Base-by-base conservation (phyloP, 164 flowering plant species). In the Piper longum region DNA sequence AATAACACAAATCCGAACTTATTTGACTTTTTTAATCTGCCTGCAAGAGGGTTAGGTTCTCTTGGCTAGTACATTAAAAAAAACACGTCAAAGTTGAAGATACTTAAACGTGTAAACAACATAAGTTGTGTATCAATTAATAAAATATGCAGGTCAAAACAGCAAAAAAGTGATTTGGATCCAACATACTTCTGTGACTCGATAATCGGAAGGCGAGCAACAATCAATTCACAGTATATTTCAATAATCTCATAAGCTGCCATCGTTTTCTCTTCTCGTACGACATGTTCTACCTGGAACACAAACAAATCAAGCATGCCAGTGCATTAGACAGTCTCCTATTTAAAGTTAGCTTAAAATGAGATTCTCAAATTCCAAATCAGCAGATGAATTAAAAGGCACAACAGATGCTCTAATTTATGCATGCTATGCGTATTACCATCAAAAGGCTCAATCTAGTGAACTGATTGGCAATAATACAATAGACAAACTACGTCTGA, bases 171-270 rank as follows among this genome's bases (percentile, higher is more conserved):
- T 41, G 62, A 13, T 4, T 16, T 16, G 14, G 51, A 14, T 45
- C 12, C 43, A 14, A 76, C 97, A 45, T 83, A 95, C 99, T 95
- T 95, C 55, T 95, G 99, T 55, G 99, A 83, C 75, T 95, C 99
- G 54, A 95, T 87, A 52, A 91, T 87, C 13, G 91, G 86, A 83
- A 95, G 69, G 41, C 97, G 99, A 59, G 89, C 88, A 16, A 71
- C 85, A 71, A 95, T 74, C 57, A 87, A 93, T 71, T 95, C 99
- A 65, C 93, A 95, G 64, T 84, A 95, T 63, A 87, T 75, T 74
- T 85, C 88, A 66, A 95, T 64, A 62, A 90, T 83, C 45, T 91
- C 96, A 79, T 83, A 91, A 16, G 97, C 99, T 63, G 89, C 85
- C 80, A 85, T 75, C 40, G 81, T 83, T 79, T 91, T 95, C 81